Evolutionary conservation across 2,329 filamentous ascomycete species (phyloP).

Genomic region (Alternaria ventricosa): DNA sequence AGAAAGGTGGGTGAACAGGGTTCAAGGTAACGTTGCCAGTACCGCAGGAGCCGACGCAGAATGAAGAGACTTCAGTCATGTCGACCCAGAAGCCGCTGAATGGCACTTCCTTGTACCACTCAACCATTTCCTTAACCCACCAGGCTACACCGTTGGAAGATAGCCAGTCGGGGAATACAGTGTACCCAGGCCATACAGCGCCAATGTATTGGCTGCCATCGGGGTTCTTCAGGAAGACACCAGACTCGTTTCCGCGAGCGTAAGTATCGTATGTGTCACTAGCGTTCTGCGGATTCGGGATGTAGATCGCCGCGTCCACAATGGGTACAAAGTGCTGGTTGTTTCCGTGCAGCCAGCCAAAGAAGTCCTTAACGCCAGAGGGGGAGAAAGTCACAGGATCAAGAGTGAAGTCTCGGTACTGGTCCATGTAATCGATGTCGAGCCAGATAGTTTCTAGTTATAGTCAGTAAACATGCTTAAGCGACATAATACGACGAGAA

Average conservation of each 20-base stretch:
- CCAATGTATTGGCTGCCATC: conserved; percentile 64
- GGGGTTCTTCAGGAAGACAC: conserved; percentile 60
- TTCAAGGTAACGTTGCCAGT: conserved; percentile 69
- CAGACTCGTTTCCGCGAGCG: conserved; percentile 56
- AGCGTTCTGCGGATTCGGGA: conserved; percentile 72
- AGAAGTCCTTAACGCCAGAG: conserved; percentile 58
- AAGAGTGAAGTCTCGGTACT: conserved; percentile 64
- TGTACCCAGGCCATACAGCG: conserved; percentile 65
- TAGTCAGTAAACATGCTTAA: not conserved
- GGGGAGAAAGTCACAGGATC: conserved; percentile 61
- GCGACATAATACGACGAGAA: not conserved
- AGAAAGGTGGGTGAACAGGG: conserved; percentile 71
- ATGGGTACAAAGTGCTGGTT: conserved; percentile 67
- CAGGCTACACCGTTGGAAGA: conserved; percentile 65
- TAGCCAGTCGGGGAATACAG: conserved; percentile 67
- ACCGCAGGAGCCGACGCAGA: conserved; percentile 76
- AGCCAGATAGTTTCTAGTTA: conserved; percentile 51
- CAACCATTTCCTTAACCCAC: conserved; percentile 63
- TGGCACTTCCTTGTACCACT: conserved; percentile 60
- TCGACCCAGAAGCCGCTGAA: conserved; percentile 67
- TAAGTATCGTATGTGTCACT: conserved; percentile 64
- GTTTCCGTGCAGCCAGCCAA: conserved; percentile 59
- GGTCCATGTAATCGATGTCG: conserved; percentile 52
- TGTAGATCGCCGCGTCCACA: conserved; percentile 71
- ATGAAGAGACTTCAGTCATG: conserved; percentile 67